Conservation (phyloP, 108 stramenopile species). For the Cyclostephanos tholiformis region DNA sequence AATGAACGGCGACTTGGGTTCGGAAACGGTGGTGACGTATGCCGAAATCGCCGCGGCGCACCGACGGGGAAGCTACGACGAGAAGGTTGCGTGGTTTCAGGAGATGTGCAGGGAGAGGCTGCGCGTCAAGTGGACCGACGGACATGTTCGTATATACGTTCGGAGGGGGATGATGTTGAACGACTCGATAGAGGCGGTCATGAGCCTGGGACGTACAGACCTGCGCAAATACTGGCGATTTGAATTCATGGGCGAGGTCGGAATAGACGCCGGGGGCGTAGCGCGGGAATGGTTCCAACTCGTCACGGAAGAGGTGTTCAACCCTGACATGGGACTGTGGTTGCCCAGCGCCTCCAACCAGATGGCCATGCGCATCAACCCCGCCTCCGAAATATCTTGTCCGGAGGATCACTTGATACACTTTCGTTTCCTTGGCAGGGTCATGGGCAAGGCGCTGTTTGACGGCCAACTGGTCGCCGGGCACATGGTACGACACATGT, state of each 20-base stretch:
- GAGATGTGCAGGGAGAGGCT: constrained; percentile 64
- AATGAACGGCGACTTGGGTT: constrained; percentile 62
- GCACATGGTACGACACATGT: constrained; percentile 96
- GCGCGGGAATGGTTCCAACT: constrained; percentile 95
- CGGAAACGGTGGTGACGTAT: constrained; percentile 65
- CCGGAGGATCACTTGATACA: constrained; percentile 95
- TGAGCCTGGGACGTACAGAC: constrained; percentile 85
- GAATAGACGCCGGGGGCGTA: constrained; percentile 97
- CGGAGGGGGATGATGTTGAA: constrained; percentile 73
- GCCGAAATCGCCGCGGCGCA: constrained; percentile 69
- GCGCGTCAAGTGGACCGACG: constrained; percentile 80
- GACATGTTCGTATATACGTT: constrained; percentile 82
- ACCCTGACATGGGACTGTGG: constrained; percentile 96
- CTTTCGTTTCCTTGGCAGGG: constrained; percentile 94
- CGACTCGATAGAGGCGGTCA: constrained; percentile 87
- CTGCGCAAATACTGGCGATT: constrained; percentile 92
- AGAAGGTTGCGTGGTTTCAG: constrained; percentile 89
- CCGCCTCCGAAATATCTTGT: constrained; percentile 73
- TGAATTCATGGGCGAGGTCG: constrained; percentile 94
- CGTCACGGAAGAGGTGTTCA: constrained; percentile 90
- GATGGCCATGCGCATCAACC: constrained; percentile 93
- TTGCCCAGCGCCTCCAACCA: constrained; percentile 85
- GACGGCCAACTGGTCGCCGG: constrained; percentile 96
- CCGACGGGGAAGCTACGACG: constrained; percentile 63
- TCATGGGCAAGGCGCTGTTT: constrained; percentile 96